Percentiles rank a stretch among this genome's conserved stretches.
These are phyloP conservation scores for Drechslerella dactyloides DNA, from an alignment of 2,329 filamentous ascomycete species.

Conservation along the genomic window DNA sequence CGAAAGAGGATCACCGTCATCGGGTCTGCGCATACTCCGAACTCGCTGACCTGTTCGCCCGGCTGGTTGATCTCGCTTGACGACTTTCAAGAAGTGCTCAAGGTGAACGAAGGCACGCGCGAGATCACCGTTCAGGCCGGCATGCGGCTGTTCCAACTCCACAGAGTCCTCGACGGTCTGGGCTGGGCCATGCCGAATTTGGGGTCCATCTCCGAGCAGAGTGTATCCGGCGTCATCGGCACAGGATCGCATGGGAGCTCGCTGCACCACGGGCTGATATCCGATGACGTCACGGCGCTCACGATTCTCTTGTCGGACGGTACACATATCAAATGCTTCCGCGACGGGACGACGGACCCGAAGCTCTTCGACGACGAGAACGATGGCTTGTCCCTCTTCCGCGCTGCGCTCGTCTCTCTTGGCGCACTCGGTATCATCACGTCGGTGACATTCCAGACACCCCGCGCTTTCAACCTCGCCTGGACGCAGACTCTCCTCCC, in stretches of 20 bases:
- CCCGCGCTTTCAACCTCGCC: slow-evolving; percentile 79
- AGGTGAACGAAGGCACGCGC: slow-evolving; percentile 70
- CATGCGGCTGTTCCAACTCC: slow-evolving; percentile 78
- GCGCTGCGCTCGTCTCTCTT: slow-evolving; percentile 82
- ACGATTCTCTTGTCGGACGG: slow-evolving; percentile 84
- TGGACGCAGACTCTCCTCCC: slow-evolving; percentile 83
- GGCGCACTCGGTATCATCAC: slow-evolving; percentile 90
- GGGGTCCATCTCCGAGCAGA: slow-evolving; percentile 94
- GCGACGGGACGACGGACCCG: slow-evolving; percentile 65
- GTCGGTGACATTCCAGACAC: slow-evolving; percentile 83
- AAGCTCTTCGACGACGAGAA: slow-evolving; percentile 38
- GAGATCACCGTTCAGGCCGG: slow-evolving; percentile 83
- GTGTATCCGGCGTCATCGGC: slow-evolving; percentile 86
- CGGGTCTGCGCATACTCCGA: slow-evolving; percentile 92
- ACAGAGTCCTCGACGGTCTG: slow-evolving; percentile 73
- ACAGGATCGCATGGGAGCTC: slow-evolving; percentile 94
- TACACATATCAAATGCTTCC: slow-evolving; percentile 72
- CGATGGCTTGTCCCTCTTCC: slow-evolving; percentile 71
- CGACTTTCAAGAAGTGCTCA: slow-evolving; percentile 74
- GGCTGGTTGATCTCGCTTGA: slow-evolving; percentile 91
- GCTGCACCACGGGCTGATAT: slow-evolving; percentile 80
- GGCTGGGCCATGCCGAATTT: slow-evolving; percentile 88
- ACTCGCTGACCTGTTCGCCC: slow-evolving; percentile 81
- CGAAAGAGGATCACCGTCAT: slow-evolving; percentile 81
- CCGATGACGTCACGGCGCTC: slow-evolving; percentile 75